These are phyloP conservation scores for Endothia cerciana DNA, from an alignment of 2,329 filamentous ascomycete species.

Conservation along the genomic window DNA sequence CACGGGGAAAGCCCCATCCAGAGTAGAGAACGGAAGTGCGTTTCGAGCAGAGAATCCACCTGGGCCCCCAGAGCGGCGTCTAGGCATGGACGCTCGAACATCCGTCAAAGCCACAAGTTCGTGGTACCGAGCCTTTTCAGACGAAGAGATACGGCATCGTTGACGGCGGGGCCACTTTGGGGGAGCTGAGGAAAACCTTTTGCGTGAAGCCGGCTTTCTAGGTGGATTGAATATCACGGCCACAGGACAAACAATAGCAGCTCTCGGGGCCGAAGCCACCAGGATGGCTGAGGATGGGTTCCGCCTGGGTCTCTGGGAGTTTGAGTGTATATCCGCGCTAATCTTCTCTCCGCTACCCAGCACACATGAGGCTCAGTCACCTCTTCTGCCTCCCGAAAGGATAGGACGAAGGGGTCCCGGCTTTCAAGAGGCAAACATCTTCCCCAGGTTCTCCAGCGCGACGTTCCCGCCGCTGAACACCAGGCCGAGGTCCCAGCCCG, in stretches of 20 bases:
- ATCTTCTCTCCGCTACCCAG: background rate
- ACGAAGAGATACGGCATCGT: background rate
- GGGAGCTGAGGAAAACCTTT: background rate
- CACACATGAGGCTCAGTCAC: background rate
- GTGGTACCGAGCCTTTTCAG: background rate
- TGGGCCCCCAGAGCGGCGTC: no score
- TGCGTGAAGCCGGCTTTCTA: background rate
- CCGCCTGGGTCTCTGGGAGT: background rate
- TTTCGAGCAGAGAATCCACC: background rate
- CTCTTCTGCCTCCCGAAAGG: background rate
- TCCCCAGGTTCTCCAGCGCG: conserved; percentile 55
- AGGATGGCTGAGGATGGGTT: background rate
- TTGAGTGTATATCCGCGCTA: background rate
- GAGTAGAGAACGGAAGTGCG: background rate
- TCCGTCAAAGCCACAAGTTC: background rate
- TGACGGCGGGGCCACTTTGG: background rate
- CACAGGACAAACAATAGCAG: no score
- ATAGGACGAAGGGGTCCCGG: background rate
- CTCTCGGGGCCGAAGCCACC: no score
- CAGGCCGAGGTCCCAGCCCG: conserved; percentile 73
- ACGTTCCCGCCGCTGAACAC: conserved; percentile 66
- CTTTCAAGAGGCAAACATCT: conserved; percentile 47
- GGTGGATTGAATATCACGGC: no score
- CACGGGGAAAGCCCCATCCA: background rate
- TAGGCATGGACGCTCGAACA: background rate